These are phyloP conservation scores for Puccinia horiana DNA, from an alignment of 1,284 basidiomycete genomes.

Conservation along the genomic window DNA sequence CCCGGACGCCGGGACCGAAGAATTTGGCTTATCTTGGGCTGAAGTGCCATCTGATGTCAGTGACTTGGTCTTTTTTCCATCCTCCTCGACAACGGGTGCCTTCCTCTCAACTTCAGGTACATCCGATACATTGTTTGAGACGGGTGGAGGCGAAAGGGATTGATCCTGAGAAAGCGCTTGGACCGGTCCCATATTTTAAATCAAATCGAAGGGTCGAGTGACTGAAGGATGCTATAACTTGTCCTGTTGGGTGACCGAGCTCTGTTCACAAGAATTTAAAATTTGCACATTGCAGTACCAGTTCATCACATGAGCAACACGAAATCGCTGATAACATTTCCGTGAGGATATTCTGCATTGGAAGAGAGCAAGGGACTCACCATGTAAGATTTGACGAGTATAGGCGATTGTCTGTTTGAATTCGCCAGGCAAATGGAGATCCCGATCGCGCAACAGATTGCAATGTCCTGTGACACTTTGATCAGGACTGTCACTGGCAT, in stretches of 20 bases:
- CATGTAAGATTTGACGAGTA: constrained; percentile 40
- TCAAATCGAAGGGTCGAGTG: constrained; percentile 88
- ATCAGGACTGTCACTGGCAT: too few species aligned
- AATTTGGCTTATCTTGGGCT: neutral
- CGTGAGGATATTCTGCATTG: neutral
- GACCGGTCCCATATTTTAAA: constrained; percentile 72
- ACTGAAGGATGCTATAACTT: constrained; percentile 69
- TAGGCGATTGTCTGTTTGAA: too few species aligned
- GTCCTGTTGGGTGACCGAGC: constrained; percentile 45
- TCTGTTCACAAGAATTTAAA: neutral
- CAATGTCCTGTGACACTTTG: too few species aligned
- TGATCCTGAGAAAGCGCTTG: constrained; percentile 61
- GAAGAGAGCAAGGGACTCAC: neutral
- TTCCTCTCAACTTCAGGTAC: constrained; percentile 70
- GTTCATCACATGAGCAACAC: too few species aligned
- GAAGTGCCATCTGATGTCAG: constrained; percentile 51
- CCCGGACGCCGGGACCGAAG: neutral
- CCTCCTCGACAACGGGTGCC: constrained; percentile 66
- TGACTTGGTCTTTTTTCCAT: constrained; percentile 61
- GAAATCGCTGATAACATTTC: too few species aligned
- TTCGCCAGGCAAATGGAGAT: too few species aligned
- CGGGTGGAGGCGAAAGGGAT: constrained; percentile 58
- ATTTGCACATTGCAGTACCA: neutral
- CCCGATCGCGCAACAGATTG: too few species aligned
- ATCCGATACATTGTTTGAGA: constrained; percentile 61